These are phyloP conservation scores for Lumnitzera littorea DNA, from an alignment of 345 rosid genomes.

Conservation along the genomic window DNA sequence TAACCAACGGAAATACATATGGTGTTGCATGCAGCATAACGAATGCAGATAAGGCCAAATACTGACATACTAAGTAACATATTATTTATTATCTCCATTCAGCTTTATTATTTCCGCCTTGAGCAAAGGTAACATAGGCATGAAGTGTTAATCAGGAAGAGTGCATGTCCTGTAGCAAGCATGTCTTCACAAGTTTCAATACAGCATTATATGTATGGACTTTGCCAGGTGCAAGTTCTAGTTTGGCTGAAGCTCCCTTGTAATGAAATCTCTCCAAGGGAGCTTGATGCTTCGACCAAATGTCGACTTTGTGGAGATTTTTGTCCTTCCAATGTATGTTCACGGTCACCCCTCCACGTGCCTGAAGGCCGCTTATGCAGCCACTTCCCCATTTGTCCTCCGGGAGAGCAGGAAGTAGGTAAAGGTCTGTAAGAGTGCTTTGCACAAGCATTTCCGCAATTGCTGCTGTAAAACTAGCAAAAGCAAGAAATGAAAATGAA, in stretches of 20 bases:
- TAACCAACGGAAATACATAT: too few relatives aligned
- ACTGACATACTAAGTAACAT: too few relatives aligned
- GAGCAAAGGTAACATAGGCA: too few relatives aligned
- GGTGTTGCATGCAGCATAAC: too few relatives aligned
- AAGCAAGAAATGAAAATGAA: background rate
- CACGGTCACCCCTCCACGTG: conserved; percentile 67
- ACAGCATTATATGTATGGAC: conserved; percentile 43
- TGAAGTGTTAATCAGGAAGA: background rate
- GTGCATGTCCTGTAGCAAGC: background rate
- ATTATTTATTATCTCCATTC: too few relatives aligned
- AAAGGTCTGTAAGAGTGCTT: conserved; percentile 62
- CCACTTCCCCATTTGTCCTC: conserved; percentile 73
- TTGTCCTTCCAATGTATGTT: conserved; percentile 68
- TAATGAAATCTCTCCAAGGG: conserved; percentile 40
- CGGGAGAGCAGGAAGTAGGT: conserved; percentile 83
- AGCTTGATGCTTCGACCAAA: conserved; percentile 35
- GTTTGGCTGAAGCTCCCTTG: conserved; percentile 31
- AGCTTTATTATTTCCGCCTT: too few relatives aligned
- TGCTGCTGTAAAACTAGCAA: conserved; percentile 60
- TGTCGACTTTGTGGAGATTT: conserved; percentile 55
- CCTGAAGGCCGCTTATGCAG: conserved; percentile 63
- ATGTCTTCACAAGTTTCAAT: conserved; percentile 39
- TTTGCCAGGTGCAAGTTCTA: conserved; percentile 34
- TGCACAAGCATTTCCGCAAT: conserved; percentile 84
- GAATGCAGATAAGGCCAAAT: too few relatives aligned